Evolutionary conservation across 2,329 filamentous ascomycete genomes (phyloP).

Genomic region (Helminthosporium solani): DNA sequence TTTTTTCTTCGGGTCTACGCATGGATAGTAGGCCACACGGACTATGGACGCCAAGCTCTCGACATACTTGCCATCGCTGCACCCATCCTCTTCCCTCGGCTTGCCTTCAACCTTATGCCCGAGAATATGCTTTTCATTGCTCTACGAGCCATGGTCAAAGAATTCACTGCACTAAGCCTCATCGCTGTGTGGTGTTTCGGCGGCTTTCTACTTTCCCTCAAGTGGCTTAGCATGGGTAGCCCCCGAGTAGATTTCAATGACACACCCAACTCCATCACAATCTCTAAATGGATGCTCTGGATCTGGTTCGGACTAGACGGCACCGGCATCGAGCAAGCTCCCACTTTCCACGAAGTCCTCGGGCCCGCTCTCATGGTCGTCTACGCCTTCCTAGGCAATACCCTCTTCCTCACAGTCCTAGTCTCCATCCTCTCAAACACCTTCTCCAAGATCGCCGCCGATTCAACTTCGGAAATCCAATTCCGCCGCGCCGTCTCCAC

Average conservation of each 20-base stretch:
- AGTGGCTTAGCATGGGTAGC: slow-evolving; percentile 65
- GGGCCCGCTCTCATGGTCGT: slow-evolving; percentile 78
- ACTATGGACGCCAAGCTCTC: slow-evolving; percentile 64
- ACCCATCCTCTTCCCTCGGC: slow-evolving; percentile 72
- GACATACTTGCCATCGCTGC: slow-evolving; percentile 79
- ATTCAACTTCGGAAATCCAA: slow-evolving; percentile 80
- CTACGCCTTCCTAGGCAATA: slow-evolving; percentile 84
- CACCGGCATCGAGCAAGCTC: slow-evolving; percentile 57
- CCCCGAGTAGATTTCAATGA: slow-evolving; percentile 30
- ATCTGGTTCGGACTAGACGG: slow-evolving; percentile 88
- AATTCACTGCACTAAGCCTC: slow-evolving; percentile 75
- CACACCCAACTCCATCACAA: slow-evolving; percentile 63
- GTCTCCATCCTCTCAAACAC: slow-evolving; percentile 86
- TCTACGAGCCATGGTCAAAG: slow-evolving; percentile 78
- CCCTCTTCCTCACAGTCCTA: slow-evolving; percentile 82
- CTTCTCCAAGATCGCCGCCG: slow-evolving; percentile 73
- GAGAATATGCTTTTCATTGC: slow-evolving; percentile 84
- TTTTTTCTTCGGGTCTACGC: slow-evolving; percentile 67
- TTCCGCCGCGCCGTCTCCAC: slow-evolving; percentile 79
- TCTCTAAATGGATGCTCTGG: slow-evolving; percentile 89
- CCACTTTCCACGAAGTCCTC: slow-evolving; percentile 75
- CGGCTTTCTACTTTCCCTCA: slow-evolving; percentile 75
- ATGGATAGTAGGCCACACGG: slow-evolving; percentile 52
- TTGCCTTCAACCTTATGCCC: slow-evolving; percentile 80
- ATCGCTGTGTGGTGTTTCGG: slow-evolving; percentile 81